These are phyloP conservation scores for Athelia psychrophila DNA, from an alignment of 1,284 basidiomycete genomes.

Conservation along the genomic window DNA sequence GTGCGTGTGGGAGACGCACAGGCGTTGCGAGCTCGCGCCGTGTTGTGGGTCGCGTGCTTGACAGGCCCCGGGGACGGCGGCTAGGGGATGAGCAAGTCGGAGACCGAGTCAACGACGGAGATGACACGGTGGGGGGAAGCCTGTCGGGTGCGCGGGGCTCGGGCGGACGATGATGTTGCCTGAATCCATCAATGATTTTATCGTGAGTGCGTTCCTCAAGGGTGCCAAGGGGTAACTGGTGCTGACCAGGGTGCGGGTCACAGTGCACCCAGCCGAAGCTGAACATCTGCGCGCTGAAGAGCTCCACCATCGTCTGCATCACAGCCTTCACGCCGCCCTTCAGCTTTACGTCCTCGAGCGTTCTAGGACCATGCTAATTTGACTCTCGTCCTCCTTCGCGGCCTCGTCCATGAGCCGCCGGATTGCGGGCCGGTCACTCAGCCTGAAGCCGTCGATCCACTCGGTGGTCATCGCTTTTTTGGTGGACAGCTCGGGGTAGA, in stretches of 20 bases:
- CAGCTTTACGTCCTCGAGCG: constrained; percentile 34
- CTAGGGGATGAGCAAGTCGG: too few species aligned
- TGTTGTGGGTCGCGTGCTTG: too few species aligned
- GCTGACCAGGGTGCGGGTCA: constrained; percentile 61
- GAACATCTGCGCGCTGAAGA: constrained; percentile 85
- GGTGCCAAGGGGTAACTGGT: constrained; percentile 7
- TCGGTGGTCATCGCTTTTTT: constrained; percentile 83
- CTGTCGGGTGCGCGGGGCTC: constrained; percentile 52
- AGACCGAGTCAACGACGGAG: too few species aligned
- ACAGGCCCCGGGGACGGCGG: too few species aligned
- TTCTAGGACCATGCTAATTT: constrained; percentile 1
- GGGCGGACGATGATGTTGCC: constrained; percentile 85
- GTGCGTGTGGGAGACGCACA: too few species aligned
- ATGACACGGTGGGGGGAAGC: too few species aligned
- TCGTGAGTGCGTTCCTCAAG: too few species aligned
- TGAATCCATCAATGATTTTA: too few species aligned
- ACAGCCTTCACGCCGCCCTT: constrained; percentile 63
- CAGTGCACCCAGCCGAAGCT: constrained; percentile 86
- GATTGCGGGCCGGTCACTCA: constrained; percentile 67
- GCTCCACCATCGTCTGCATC: constrained; percentile 80
- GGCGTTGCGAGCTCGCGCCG: too few species aligned
- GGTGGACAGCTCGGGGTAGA: constrained; percentile 73
- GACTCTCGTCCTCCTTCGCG: constrained; percentile 11
- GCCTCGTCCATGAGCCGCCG: constrained; percentile 55
- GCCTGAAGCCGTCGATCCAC: constrained; percentile 79